Conservation (phyloP, 352 stramenopile genomes). For the Pythium coloratum region DNA sequence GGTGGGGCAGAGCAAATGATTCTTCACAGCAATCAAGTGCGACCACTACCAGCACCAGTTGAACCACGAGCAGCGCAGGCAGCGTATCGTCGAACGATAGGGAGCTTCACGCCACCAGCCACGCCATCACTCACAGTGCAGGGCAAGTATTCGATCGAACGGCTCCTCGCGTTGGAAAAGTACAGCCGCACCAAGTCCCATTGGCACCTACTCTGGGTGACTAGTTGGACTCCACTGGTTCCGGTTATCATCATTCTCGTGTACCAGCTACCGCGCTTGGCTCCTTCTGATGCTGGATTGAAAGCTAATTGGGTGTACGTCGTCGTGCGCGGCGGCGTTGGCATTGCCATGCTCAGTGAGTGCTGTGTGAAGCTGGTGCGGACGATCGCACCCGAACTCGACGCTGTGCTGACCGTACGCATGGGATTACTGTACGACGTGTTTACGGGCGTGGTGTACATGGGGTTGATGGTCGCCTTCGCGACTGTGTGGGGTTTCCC, state of each 20-base stretch:
- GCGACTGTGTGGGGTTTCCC: neutral
- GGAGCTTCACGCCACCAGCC: neutral
- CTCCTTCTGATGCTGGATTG: neutral
- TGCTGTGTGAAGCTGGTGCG: neutral
- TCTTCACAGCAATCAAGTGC: neutral
- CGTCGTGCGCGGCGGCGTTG: neutral
- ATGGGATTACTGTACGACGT: neutral
- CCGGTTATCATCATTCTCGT: neutral
- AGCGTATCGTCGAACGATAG: neutral
- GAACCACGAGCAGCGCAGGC: neutral
- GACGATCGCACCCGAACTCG: neutral
- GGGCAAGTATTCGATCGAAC: neutral
- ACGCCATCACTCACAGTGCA: neutral
- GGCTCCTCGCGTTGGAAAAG: neutral
- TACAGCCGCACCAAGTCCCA: neutral
- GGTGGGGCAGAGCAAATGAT: neutral
- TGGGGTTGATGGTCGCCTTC: neutral
- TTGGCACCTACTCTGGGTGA: neutral
- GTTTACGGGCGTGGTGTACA: neutral
- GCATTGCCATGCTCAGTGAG: neutral
- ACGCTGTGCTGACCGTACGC: neutral
- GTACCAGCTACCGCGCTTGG: neutral
- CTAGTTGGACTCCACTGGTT: neutral
- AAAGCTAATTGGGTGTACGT: conserved; percentile 3
- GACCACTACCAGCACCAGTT: neutral